A percentile compares a stretch with the other conserved stretches of the same genome.
Conservation (phyloP, 1,139 yeast genomes). For the Pichia norvegensis region DNA sequence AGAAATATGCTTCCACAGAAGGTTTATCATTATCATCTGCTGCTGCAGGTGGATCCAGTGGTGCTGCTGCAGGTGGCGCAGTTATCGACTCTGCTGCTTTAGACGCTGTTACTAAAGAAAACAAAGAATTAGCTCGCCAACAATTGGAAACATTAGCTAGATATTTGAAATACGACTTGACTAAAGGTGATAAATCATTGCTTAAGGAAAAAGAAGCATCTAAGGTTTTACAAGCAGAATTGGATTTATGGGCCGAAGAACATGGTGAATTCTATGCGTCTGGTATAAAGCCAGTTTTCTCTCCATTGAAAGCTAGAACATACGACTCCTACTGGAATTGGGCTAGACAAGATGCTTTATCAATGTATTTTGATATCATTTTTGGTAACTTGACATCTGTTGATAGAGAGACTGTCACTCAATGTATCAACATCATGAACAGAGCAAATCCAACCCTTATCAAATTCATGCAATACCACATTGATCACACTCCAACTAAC, state of each 20-base stretch:
- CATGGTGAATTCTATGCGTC: conserved; percentile 92
- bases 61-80: conserved; percentile 68
- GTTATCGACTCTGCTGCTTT: conserved; percentile 93
- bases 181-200: conserved; percentile 81
- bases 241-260: conserved; percentile 89
- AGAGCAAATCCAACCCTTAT: conserved; percentile 90
- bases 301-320: conserved; percentile 86
- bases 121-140: conserved; percentile 82
- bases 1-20: conserved; percentile 74
- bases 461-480: conserved; percentile 95
- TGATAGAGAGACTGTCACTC: conserved; percentile 92
- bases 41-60: conserved; percentile 27
- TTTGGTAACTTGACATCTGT: conserved; percentile 86
- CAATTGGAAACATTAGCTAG: conserved; percentile 93
- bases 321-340: conserved; percentile 99
- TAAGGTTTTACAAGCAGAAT: conserved; percentile 72
- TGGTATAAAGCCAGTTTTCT: conserved; percentile 86
- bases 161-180: conserved; percentile 85
- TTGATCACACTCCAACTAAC: conserved; percentile 82
- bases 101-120: conserved; percentile 88
- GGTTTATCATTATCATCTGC: conserved; percentile 74
- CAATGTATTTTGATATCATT: conserved; percentile 91
- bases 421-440: conserved; percentile 96
- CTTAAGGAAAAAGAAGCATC: conserved; percentile 87
- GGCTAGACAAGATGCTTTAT: conserved; percentile 96